Evolutionary conservation across 2,329 filamentous ascomycete species (phyloP).

Genomic region (Fonsecaea monophora): DNA sequence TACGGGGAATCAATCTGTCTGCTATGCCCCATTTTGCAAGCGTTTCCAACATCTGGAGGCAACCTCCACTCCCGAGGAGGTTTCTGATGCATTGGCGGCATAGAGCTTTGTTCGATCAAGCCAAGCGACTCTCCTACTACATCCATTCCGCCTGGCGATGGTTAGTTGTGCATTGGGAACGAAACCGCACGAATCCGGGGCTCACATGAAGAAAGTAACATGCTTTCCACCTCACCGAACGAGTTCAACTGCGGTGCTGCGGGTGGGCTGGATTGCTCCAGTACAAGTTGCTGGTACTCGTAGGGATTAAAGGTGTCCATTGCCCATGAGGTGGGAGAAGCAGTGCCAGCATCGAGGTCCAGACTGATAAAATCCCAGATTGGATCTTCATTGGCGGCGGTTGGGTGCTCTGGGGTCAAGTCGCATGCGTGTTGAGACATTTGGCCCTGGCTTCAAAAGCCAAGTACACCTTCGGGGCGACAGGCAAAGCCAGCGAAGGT

Average conservation of each 20-base stretch:
- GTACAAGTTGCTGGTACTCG: not conserved
- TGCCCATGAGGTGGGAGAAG: not conserved
- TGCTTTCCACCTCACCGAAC: conserved; percentile 5
- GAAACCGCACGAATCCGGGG: not conserved
- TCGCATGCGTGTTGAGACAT: conserved; percentile 6
- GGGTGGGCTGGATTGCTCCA: not conserved
- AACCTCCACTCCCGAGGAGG: not conserved
- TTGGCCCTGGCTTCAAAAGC: not conserved
- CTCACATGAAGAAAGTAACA: conserved; percentile 4
- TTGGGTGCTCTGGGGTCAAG: not conserved
- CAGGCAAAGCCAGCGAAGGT: conserved; percentile 2
- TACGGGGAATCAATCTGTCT: conserved; percentile 11
- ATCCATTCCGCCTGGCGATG: not conserved
- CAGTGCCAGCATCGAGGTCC: not conserved
- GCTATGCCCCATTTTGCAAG: not conserved
- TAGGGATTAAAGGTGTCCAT: conserved; percentile 1
- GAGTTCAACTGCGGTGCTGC: not conserved
- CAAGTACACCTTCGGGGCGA: not conserved
- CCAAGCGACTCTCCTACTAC: conserved; percentile 7
- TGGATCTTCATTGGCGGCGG: conserved; percentile 7
- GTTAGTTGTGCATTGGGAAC: not conserved
- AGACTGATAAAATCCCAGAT: not conserved
- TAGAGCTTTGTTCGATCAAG: not conserved
- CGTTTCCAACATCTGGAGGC: not conserved
- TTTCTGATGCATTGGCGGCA: not conserved